Evolutionary conservation across 148 eudicot genomes (phyloP).

Genomic region (Silene uniflora): DNA sequence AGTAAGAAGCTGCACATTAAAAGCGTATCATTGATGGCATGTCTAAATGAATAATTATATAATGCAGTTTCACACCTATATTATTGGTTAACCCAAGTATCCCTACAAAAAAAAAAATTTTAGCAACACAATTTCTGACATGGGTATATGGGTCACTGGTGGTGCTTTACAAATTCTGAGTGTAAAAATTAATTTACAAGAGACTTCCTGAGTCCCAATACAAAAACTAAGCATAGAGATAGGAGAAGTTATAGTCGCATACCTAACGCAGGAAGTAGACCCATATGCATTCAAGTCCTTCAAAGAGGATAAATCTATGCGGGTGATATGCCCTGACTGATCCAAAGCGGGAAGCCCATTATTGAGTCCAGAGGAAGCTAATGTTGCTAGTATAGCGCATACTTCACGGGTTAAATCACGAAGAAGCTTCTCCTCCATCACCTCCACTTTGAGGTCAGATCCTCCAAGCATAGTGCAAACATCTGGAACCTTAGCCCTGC

Average conservation of each 20-base stretch:
- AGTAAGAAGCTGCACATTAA: constrained; percentile 58
- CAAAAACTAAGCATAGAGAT: constrained; percentile 3
- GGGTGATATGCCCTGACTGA: constrained; percentile 63
- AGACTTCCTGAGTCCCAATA: neutral
- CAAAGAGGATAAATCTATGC: constrained; percentile 56
- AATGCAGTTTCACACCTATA: neutral
- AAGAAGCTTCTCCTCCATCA: constrained; percentile 96
- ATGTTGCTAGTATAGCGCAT: constrained; percentile 62
- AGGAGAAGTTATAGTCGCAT: constrained; percentile 31
- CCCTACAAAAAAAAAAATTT: neutral
- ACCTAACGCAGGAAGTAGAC: constrained; percentile 70
- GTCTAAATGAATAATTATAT: neutral
- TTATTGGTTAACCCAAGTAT: neutral
- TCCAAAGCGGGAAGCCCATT: constrained; percentile 69
- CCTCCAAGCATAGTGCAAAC: constrained; percentile 56
- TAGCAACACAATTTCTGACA: neutral
- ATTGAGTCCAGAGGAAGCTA: constrained; percentile 75
- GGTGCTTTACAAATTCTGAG: neutral
- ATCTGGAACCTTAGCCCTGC: constrained; percentile 89
- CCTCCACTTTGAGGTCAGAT: constrained; percentile 83
- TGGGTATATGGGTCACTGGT: neutral
- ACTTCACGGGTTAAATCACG: constrained; percentile 89
- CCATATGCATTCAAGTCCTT: constrained; percentile 63
- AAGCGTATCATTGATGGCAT: constrained; percentile 4
- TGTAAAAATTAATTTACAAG: no score